A percentile compares a stretch with the other conserved stretches of the same genome.
Conservation (phyloP, 2,329 filamentous ascomycete species). For the Gaeumannomyces sp. region DNA sequence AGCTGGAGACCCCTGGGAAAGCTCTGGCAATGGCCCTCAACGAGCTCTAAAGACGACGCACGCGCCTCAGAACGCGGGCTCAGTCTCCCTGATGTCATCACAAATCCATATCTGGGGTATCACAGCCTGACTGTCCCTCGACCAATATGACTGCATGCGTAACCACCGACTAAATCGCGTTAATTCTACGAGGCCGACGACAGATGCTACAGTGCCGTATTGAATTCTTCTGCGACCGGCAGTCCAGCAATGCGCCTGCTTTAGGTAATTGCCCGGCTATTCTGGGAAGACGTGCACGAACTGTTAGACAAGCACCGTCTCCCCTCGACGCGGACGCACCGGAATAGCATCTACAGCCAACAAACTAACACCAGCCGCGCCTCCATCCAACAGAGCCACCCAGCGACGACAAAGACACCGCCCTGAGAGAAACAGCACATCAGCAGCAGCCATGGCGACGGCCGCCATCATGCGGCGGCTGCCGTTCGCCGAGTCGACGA, state of each 20-base stretch:
- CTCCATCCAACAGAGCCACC: no score
- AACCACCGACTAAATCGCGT: not conserved
- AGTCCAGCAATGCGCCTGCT: no score
- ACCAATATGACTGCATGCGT: not conserved
- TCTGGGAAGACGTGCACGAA: not conserved
- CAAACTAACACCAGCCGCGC: not conserved
- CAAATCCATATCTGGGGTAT: not conserved
- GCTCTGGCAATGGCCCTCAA: no score
- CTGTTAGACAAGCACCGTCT: not conserved
- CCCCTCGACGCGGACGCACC: not conserved
- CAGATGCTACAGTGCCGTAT: not conserved
- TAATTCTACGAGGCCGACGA: not conserved
- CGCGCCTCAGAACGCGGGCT: not conserved
- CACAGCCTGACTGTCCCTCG: not conserved
- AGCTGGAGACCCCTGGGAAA: no score
- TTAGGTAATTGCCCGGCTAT: no score
- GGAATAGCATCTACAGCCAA: not conserved
- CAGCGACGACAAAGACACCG: not conserved
- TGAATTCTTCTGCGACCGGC: not conserved
- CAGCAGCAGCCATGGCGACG: not conserved
- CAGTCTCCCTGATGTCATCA: not conserved
- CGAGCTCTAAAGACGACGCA: not conserved
- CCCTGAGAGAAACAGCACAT: not conserved
- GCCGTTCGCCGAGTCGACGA: constrained; percentile 56
- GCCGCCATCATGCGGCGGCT: constrained; percentile 37